Conservation (phyloP, 2,329 filamentous ascomycete genomes). For the Sphaerulina musiva region DNA sequence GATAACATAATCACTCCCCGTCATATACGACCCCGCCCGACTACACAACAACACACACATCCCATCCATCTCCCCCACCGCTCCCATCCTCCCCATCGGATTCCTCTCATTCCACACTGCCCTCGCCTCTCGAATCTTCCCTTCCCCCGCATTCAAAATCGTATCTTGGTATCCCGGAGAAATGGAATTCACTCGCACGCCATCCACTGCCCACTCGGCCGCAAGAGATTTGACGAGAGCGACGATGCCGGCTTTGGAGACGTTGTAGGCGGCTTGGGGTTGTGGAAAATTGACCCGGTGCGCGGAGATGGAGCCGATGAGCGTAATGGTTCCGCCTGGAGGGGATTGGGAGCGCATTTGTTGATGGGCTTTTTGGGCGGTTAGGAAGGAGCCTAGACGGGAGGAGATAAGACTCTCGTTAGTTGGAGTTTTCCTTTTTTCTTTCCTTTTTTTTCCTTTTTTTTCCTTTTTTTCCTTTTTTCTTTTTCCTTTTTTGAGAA, state of each 20-base stretch:
- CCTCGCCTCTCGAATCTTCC: constrained; percentile 32
- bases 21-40: constrained; percentile 34
- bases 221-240: constrained; percentile 60
- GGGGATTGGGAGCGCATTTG: constrained; percentile 48
- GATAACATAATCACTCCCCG: constrained; percentile 35
- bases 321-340: constrained; percentile 54
- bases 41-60: constrained; percentile 35
- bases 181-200: constrained; percentile 64
- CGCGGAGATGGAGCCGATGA: constrained; percentile 62
- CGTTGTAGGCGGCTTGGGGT: constrained; percentile 66
- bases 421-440: too few species aligned
- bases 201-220: constrained; percentile 65
- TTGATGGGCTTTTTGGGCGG: constrained; percentile 57
- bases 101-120: constrained; percentile 32
- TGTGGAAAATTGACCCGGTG: constrained; percentile 67
- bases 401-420: too few species aligned
- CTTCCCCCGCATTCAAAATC: constrained; percentile 52
- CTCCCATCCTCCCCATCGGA: constrained; percentile 38
- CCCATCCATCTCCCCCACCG: constrained; percentile 35
- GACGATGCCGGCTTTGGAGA: constrained; percentile 61
- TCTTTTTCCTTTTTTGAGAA: too few species aligned
- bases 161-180: constrained; percentile 74
- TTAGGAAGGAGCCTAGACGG: constrained; percentile 55
- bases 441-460: too few species aligned
- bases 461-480: too few species aligned